Conservation (phyloP, 169 alveolate genomes). For the Cryptosporidium baileyi region DNA sequence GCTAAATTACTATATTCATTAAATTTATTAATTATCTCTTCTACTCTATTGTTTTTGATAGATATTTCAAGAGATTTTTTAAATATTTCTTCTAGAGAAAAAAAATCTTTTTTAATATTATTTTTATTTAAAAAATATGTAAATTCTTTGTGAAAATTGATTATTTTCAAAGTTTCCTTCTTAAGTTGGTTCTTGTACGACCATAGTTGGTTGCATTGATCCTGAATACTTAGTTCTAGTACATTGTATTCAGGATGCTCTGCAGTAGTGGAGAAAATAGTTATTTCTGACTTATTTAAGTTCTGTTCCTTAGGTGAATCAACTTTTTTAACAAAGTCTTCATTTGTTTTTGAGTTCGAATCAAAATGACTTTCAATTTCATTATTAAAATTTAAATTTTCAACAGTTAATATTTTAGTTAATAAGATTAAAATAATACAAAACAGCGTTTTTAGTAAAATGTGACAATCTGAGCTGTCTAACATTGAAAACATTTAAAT, state of each 20-base stretch:
- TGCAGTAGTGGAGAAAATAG: neutral
- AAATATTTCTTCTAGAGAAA: slow-evolving; percentile 4
- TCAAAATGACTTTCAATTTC: no score
- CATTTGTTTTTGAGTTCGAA: no score
- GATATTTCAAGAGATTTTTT: slow-evolving; percentile 8
- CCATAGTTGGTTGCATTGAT: slow-evolving; percentile 56
- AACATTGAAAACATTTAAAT: no score
- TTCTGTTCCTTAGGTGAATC: no score
- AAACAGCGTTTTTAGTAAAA: no score
- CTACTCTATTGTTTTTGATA: neutral
- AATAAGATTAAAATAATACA: no score
- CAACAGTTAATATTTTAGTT: no score
- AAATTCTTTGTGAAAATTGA: slow-evolving; percentile 14
- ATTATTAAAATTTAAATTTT: no score
- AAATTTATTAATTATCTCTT: neutral
- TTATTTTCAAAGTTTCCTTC: slow-evolving; percentile 4
- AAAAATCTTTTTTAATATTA: neutral
- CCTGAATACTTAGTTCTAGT: slow-evolving; percentile 20
- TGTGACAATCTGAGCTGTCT: no score
- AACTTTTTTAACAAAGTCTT: no score
- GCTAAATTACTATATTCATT: slow-evolving; percentile 15
- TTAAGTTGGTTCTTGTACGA: neutral
- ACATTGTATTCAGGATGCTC: neutral
- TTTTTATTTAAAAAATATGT: neutral
- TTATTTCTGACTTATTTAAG: no score